phyloP scores from a whole-genome alignment of 2,329 filamentous ascomycete species.

The Epichloe brachyelytri region DNA sequence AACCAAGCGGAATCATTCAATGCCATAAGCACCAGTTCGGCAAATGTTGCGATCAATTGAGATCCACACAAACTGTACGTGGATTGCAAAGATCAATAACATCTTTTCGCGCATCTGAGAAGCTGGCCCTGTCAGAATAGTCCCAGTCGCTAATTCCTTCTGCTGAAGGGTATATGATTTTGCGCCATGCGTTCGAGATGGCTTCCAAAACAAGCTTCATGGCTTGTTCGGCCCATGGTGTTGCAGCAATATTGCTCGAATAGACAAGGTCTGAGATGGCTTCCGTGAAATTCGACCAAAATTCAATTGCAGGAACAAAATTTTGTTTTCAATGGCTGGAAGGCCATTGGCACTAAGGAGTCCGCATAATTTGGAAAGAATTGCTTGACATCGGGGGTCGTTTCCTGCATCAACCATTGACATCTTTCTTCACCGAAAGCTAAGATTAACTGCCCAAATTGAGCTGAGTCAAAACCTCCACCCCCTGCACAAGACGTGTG shows the following conservation, averaged over 20 bases:
- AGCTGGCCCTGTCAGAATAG: slow-evolving; percentile 51
- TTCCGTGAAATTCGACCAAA: slow-evolving; percentile 69
- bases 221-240: slow-evolving; percentile 45
- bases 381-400: slow-evolving; percentile 35
- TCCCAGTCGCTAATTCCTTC: slow-evolving; percentile 54
- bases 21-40: slow-evolving; percentile 38
- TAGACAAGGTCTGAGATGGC: slow-evolving; percentile 47
- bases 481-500: slow-evolving; percentile 43
- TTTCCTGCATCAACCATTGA: slow-evolving; percentile 42
- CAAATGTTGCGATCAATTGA: slow-evolving; percentile 43
- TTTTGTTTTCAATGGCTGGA: slow-evolving; percentile 58
- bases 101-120: slow-evolving; percentile 63
- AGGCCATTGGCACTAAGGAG: slow-evolving; percentile 54
- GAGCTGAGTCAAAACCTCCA: slow-evolving; percentile 49
- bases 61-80: slow-evolving; percentile 50
- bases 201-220: slow-evolving; percentile 48
- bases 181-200: slow-evolving; percentile 53
- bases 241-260: slow-evolving; percentile 31
- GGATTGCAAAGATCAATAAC: slow-evolving; percentile 67
- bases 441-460: slow-evolving; percentile 53
- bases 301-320: slow-evolving; percentile 62
- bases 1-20: slow-evolving; percentile 38
- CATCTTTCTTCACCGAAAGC: slow-evolving; percentile 57
- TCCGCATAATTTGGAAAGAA: slow-evolving; percentile 48
- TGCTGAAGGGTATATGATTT: slow-evolving; percentile 52